Conservation (phyloP, 805 yeast species). For the Saturnispora hagleri region DNA sequence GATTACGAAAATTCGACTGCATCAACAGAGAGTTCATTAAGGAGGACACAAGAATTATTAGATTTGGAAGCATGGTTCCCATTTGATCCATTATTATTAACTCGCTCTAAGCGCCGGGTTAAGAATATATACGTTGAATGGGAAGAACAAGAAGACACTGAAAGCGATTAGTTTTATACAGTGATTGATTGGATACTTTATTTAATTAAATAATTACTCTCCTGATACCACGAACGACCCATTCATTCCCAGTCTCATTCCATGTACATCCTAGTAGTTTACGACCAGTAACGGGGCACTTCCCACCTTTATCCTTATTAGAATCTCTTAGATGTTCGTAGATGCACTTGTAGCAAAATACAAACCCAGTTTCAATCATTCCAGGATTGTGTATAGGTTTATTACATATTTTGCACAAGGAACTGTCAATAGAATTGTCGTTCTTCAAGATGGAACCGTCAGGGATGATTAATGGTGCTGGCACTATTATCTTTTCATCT, state of each 20-base stretch:
- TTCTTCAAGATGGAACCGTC: neutral
- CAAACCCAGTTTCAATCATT: conserved; percentile 83
- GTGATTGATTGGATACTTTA: neutral
- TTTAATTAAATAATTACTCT: conserved; percentile 43
- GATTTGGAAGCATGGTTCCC: conserved; percentile 95
- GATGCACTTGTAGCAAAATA: conserved; percentile 83
- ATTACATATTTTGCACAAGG: conserved; percentile 61
- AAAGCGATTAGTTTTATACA: conserved; percentile 20
- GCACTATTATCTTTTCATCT: conserved; percentile 6
- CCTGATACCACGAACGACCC: conserved; percentile 71
- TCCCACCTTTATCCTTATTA: conserved; percentile 43
- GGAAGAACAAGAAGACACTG: conserved; percentile 57
- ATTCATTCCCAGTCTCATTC: conserved; percentile 45
- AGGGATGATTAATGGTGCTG: conserved; percentile 14
- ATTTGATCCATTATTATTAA: conserved; percentile 81
- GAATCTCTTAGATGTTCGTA: conserved; percentile 49
- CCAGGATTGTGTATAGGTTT: conserved; percentile 67
- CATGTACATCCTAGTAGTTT: conserved; percentile 63
- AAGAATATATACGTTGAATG: conserved; percentile 65
- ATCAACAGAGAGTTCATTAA: conserved; percentile 12
- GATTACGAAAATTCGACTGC: neutral
- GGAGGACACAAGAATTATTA: conserved; percentile 59
- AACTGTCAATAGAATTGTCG: conserved; percentile 6
- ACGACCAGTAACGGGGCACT: conserved; percentile 79
- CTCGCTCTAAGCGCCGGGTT: conserved; percentile 46